A percentile compares a stretch with the other conserved stretches of the same genome.
phyloP scores from a whole-genome alignment of 768 basidiomycete genomes.

The Phanerodontia chrysosporium region DNA sequence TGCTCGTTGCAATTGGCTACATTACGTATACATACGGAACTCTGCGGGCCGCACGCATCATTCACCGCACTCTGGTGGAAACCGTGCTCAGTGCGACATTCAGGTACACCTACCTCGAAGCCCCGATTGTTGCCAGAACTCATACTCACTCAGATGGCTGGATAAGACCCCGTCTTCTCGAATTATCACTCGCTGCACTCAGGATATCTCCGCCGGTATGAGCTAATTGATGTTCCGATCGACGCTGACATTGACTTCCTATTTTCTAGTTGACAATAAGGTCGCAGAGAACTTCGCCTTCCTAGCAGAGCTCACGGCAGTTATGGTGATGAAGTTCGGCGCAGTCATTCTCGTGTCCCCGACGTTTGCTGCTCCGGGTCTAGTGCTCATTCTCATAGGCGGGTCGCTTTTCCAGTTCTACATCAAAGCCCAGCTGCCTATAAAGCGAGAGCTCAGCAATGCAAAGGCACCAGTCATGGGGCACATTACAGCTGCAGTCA shows the following conservation, averaged over 20 bases:
- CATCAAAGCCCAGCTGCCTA: constrained; percentile 52
- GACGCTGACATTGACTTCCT: too few species aligned
- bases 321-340: constrained; percentile 29
- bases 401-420: constrained; percentile 45
- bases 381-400: constrained; percentile 35
- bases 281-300: constrained; percentile 22
- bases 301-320: constrained; percentile 27
- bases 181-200: constrained; percentile 63
- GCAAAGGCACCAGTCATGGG: constrained; percentile 46
- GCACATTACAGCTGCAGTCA: constrained; percentile 50
- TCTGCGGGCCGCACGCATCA: constrained; percentile 27
- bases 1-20: constrained; percentile 16
- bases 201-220: constrained; percentile 48
- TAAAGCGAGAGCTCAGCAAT: constrained; percentile 55
- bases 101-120: constrained; percentile 10
- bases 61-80: constrained; percentile 28
- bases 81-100: constrained; percentile 29
- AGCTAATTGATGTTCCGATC: not conserved
- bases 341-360: constrained; percentile 39
- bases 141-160: constrained; percentile 35
- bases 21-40: constrained; percentile 26
- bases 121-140: too few species aligned
- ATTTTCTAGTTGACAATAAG: constrained; percentile 31
- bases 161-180: constrained; percentile 51
- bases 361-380: constrained; percentile 36